Conservation (phyloP, 169 alveolate species). For the Eimeria zaria region DNA sequence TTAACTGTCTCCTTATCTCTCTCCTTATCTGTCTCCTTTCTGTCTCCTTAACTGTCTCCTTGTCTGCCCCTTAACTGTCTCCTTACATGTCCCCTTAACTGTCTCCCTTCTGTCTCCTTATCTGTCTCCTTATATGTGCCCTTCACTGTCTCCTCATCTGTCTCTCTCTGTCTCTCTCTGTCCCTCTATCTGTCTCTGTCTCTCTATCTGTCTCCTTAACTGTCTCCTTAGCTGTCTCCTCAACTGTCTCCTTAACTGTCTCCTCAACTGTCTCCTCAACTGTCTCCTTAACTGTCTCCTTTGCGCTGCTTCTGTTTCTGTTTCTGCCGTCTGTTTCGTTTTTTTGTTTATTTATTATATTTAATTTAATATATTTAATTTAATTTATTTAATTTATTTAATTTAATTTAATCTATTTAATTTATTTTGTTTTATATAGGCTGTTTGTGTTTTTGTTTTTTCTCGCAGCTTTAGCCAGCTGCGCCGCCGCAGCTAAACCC, state of each 20-base stretch:
- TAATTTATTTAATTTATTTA: no score
- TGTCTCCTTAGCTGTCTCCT: neutral
- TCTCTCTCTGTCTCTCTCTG: conserved; percentile 11
- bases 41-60: no score
- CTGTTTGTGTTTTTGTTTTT: no score
- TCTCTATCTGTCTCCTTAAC: conserved; percentile 3
- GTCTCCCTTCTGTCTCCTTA: neutral
- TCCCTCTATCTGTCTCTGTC: no score
- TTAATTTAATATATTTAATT: no score
- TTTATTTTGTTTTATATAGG: no score
- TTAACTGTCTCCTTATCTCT: neutral
- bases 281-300: conserved; percentile 3
- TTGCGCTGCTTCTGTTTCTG: neutral
- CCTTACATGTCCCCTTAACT: neutral
- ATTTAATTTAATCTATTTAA: no score
- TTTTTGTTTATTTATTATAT: neutral
- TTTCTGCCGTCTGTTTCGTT: neutral
- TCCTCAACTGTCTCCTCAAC: neutral
- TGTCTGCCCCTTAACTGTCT: neutral
- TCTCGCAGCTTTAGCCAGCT: no score
- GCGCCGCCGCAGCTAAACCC: neutral
- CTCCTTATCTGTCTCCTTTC: no score
- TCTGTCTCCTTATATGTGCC: no score
- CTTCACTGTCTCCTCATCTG: neutral
- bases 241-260: neutral